Conservation (phyloP, 176 grass and related monocot species). For the Aegilops tauschii region DNA sequence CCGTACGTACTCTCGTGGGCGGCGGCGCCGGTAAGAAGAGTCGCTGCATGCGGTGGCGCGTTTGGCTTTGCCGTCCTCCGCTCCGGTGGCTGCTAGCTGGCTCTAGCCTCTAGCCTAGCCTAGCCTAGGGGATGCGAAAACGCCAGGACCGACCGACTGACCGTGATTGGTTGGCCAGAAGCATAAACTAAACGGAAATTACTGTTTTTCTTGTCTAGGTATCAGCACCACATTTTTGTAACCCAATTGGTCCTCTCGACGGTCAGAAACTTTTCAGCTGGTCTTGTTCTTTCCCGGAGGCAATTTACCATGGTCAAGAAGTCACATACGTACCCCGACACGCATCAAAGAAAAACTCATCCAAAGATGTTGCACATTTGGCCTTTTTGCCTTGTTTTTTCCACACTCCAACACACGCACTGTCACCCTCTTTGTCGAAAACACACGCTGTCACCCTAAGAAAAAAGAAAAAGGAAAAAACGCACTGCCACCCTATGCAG, state of each 20-base stretch:
- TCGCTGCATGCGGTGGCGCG: neutral
- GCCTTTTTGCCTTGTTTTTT: neutral
- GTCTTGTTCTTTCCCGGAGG: neutral
- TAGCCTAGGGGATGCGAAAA: neutral
- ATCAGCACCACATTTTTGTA: neutral
- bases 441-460: too few relatives aligned
- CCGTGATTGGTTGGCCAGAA: neutral
- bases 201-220: too few relatives aligned
- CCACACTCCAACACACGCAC: neutral
- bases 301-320: neutral
- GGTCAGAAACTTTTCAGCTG: neutral
- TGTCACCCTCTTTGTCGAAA: neutral
- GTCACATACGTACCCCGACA: neutral
- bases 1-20: neutral
- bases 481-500: neutral
- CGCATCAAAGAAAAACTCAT: neutral
- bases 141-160: neutral
- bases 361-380: neutral
- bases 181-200: neutral
- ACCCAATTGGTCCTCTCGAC: neutral
- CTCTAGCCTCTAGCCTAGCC: neutral
- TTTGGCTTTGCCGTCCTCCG: neutral
- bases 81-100: neutral
- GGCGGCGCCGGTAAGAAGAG: too few relatives aligned
- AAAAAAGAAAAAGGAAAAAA: too few relatives aligned